A percentile compares a stretch with the other conserved stretches of the same genome.
Conservation (phyloP, 306 rosid genomes). For the Cicer yamashitae region DNA sequence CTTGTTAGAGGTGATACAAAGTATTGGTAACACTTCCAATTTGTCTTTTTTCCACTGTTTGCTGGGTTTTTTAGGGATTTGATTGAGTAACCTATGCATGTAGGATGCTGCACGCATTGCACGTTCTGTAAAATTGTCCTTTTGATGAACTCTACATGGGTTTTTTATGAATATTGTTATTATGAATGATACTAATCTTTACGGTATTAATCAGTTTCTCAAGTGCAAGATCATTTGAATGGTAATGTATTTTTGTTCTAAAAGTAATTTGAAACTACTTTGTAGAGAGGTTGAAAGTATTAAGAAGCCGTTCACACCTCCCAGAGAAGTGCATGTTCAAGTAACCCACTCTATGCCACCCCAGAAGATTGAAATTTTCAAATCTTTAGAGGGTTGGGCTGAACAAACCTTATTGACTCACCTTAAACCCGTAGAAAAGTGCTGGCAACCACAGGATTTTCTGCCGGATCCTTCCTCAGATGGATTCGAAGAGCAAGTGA, state of each 20-base stretch:
- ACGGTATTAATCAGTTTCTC: not conserved
- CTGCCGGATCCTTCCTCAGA: slow-evolving; percentile 79
- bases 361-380: slow-evolving; percentile 85
- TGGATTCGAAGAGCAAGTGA: slow-evolving; percentile 85
- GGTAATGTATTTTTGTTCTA: slow-evolving; percentile 24
- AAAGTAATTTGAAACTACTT: slow-evolving; percentile 27
- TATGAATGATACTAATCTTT: not conserved
- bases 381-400: slow-evolving; percentile 88
- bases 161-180: slow-evolving; percentile 11
- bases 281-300: slow-evolving; percentile 74
- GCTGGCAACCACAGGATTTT: slow-evolving; percentile 96
- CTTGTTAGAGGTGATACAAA: slow-evolving; percentile 23
- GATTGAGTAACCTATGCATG: slow-evolving; percentile 1
- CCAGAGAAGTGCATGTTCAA: slow-evolving; percentile 85
- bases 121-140: slow-evolving; percentile 1
- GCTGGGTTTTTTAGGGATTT: slow-evolving; percentile 23
- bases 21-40: slow-evolving; percentile 10
- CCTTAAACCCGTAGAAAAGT: slow-evolving; percentile 85
- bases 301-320: slow-evolving; percentile 79
- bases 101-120: not conserved
- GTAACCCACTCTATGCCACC: slow-evolving; percentile 91
- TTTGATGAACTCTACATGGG: not conserved
- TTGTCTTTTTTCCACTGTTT: not conserved
- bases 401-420: slow-evolving; percentile 71
- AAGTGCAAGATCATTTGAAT: not conserved